These are phyloP conservation scores for Entophlyctis helioformis DNA, from an alignment of 192 early-diverging fungal species.

Conservation along the genomic window DNA sequence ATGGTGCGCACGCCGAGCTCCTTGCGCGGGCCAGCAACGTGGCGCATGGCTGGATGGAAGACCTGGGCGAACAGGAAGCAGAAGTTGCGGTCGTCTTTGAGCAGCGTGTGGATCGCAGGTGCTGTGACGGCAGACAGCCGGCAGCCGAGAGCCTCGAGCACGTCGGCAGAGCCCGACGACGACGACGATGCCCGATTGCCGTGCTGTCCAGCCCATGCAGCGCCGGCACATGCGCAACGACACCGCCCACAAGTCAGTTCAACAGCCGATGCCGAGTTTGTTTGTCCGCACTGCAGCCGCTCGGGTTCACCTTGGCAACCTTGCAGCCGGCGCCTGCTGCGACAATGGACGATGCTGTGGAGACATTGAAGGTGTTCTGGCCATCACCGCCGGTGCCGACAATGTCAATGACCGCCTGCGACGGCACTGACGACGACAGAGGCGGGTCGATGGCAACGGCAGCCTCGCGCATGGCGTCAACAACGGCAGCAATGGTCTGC, in stretches of 20 bases:
- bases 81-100: conserved; percentile 50
- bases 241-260: neutral
- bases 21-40: conserved; percentile 56
- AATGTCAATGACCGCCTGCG: conserved; percentile 59
- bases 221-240: neutral
- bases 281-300: too few relatives aligned
- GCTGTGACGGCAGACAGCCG: conserved; percentile 54
- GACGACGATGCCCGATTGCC: conserved; percentile 90
- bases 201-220: too few relatives aligned
- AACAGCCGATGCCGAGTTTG: too few relatives aligned
- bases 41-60: conserved; percentile 85
- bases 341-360: conserved; percentile 81
- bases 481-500: conserved; percentile 64
- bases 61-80: conserved; percentile 89
- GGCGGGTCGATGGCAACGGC: conserved; percentile 34
- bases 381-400: conserved; percentile 99
- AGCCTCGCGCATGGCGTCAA: conserved; percentile 57
- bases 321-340: conserved; percentile 80
- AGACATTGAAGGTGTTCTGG: conserved; percentile 94
- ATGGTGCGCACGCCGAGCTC: conserved; percentile 89
- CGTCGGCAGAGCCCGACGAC: conserved; percentile 83
- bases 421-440: conserved; percentile 3
- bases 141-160: conserved; percentile 78
- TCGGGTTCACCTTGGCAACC: conserved; percentile 74
- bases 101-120: conserved; percentile 47